A percentile compares a stretch with the other conserved stretches of the same genome.
phyloP scores from a whole-genome alignment of 441 rosid species.

The Jatropha podagrica region DNA sequence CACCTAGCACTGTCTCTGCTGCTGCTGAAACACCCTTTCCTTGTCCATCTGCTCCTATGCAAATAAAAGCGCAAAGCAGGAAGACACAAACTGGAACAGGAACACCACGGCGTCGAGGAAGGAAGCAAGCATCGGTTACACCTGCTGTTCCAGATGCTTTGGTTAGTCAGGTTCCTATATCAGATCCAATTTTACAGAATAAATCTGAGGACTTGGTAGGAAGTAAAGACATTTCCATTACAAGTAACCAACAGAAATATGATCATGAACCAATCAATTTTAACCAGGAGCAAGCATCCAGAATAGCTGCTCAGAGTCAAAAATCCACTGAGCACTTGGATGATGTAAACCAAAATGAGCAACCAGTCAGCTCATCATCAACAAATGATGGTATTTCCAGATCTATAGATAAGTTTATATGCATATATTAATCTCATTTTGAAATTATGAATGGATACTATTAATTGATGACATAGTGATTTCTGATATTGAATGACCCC shows the following conservation, averaged over 20 bases:
- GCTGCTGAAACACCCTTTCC: slow-evolving; percentile 34
- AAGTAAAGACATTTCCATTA: slow-evolving; percentile 27
- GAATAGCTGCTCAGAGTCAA: slow-evolving; percentile 24
- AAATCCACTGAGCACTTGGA: slow-evolving; percentile 30
- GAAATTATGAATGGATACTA: slow-evolving; percentile 7
- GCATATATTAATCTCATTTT: slow-evolving; percentile 4
- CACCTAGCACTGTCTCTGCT: slow-evolving; percentile 30
- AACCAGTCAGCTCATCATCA: slow-evolving; percentile 26
- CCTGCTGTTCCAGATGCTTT: slow-evolving; percentile 52
- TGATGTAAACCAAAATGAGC: slow-evolving; percentile 26
- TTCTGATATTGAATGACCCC: slow-evolving; percentile 18
- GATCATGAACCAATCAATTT: slow-evolving; percentile 32
- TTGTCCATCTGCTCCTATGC: slow-evolving; percentile 33
- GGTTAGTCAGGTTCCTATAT: slow-evolving; percentile 43
- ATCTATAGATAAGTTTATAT: slow-evolving; percentile 31
- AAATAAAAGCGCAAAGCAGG: slow-evolving; percentile 51
- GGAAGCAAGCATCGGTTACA: slow-evolving; percentile 44
- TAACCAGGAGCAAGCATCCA: slow-evolving; percentile 36
- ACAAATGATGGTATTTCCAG: slow-evolving; percentile 27
- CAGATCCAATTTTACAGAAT: slow-evolving; percentile 32
- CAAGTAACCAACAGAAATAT: slow-evolving; percentile 38
- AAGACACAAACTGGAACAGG: slow-evolving; percentile 55
- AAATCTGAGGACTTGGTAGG: slow-evolving; percentile 30
- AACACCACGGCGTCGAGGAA: slow-evolving; percentile 70
- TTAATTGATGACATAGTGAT: slow-evolving; percentile 4